phyloP scores from a whole-genome alignment of 805 yeast genomes.

The Kluyveromyces aestuarii region DNA sequence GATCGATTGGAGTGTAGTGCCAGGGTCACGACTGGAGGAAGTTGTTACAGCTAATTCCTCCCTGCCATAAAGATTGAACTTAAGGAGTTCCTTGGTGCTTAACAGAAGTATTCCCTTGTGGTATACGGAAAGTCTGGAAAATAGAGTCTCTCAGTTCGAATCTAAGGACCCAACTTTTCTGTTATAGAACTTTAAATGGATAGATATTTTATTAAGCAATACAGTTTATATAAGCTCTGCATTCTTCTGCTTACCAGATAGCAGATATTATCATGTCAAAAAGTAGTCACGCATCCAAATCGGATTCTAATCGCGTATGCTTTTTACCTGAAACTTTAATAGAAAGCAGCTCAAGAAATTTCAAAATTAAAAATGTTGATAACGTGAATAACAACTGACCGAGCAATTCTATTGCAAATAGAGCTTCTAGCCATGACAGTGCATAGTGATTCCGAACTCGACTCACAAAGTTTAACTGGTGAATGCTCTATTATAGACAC shows the following conservation, averaged over 20 bases:
- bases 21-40: conserved; percentile 18
- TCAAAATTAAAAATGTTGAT: no score
- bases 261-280: no score
- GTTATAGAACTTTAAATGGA: not conserved
- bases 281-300: no score
- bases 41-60: conserved; percentile 11
- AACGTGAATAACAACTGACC: not conserved
- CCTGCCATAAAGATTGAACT: not conserved
- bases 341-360: no score
- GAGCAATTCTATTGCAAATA: not conserved
- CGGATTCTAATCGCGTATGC: no score
- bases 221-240: not conserved
- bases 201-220: not conserved
- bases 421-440: not conserved
- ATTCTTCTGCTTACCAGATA: no score
- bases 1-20: conserved; percentile 59
- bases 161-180: not conserved
- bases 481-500: not conserved
- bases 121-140: no score
- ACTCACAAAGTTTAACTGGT: not conserved
- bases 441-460: not conserved
- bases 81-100: no score
- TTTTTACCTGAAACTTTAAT: no score
- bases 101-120: no score
- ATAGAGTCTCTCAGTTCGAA: not conserved